Evolutionary conservation across 192 early-diverging fungal genomes (phyloP).

Genomic region (Coemansia brasiliensis): DNA sequence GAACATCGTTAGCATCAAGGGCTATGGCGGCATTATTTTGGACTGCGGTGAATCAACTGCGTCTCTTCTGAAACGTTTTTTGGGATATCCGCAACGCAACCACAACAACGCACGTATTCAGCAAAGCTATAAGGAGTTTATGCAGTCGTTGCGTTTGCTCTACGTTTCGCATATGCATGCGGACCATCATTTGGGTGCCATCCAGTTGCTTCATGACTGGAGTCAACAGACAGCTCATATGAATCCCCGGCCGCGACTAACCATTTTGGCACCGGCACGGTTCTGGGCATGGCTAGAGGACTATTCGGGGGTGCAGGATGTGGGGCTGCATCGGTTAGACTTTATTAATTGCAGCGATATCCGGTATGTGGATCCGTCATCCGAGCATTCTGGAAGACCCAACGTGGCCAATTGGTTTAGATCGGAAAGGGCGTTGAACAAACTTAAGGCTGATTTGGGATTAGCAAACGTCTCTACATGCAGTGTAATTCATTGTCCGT

Average conservation of each 20-base stretch:
- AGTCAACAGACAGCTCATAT: conserved; percentile 54
- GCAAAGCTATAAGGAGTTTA: conserved; percentile 47
- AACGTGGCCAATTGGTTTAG: neutral
- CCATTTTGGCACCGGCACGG: conserved; percentile 51
- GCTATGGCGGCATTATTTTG: conserved; percentile 68
- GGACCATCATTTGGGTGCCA: conserved; percentile 92
- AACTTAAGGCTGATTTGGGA: conserved; percentile 44
- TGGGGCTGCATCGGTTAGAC: conserved; percentile 47
- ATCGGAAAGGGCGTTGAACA: neutral
- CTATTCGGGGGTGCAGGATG: conserved; percentile 41
- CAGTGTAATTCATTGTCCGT: conserved; percentile 80
- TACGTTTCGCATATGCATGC: conserved; percentile 97
- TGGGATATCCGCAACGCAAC: conserved; percentile 57
- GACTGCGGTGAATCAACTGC: conserved; percentile 91
- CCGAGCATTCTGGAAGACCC: neutral
- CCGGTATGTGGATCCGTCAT: conserved; percentile 11
- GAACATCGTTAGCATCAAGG: conserved; percentile 69
- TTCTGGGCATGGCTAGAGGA: conserved; percentile 55
- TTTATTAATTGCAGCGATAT: conserved; percentile 48
- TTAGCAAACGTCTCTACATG: conserved; percentile 63
- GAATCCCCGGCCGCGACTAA: conserved; percentile 24
- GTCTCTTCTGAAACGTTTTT: conserved; percentile 76
- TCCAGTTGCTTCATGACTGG: conserved; percentile 72
- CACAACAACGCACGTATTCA: conserved; percentile 40
- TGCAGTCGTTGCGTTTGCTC: conserved; percentile 65